Base-by-base conservation (phyloP, 139 green algal species). In the Tetraselmis striata region DNA sequence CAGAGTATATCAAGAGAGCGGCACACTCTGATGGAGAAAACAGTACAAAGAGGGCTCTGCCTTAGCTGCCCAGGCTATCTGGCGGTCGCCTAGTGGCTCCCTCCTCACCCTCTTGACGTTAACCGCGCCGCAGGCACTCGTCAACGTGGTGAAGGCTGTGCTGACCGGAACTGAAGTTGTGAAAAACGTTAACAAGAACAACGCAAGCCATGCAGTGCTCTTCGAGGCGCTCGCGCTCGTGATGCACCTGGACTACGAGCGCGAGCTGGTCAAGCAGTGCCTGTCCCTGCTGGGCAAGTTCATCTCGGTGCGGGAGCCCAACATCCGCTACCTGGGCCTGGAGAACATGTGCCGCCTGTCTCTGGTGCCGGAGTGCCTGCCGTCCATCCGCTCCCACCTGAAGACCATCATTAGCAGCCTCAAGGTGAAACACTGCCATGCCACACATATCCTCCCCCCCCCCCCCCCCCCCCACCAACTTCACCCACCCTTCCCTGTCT, bases 181-280 rank as follows among this genome's bases (percentile, higher is more conserved):
- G 25, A 95, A 94, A 81, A 97, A 95, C 85, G 83, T 94, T 74
- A 99, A 99, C 93, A 99, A 99, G 89, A 96, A 94, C 88, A 99
- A 99, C 83, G 96, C 96, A 30, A 85, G 96, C 82, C 92, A 99
- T 86, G 95, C 92, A 59, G 95, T 99, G 81, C 93, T 99, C 74
- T 98, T 99, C 86, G 96, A 99, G 92, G 95, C 95, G 29, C 90
- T 98, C n/a, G 85, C 90, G 0, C 92, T 99, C 31, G 91, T 88
- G 26, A 84, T 97, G 76, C 87, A 84, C 31, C 77, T 96, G 78
- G 94, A 95, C 18, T 75, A 30, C 1, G 90, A 96, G 74, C 45
- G 79, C 0, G 93, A 95, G 28, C 85, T 90, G 59, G 83, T 79
- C n/a, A 81, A 80, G 80, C 88, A 90, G 32, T 94, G 88, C 84